Base-by-base conservation (phyloP, 192 early-diverging fungal species). In the Rhizoclosmatium globosum region DNA sequence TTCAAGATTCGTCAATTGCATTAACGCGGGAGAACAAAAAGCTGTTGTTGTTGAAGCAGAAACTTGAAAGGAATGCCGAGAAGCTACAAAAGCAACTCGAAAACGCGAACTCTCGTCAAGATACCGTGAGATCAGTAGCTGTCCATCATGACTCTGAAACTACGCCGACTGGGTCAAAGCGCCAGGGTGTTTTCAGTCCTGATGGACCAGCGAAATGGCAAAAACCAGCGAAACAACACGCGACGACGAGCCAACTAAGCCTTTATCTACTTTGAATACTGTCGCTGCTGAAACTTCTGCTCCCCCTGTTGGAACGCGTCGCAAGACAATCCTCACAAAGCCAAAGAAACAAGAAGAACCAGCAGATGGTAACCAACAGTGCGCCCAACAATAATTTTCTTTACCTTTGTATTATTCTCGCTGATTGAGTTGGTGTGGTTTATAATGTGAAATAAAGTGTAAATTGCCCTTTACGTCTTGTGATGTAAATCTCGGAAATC, bases 11-110 rank as follows among this genome's bases (percentile, higher is more conserved):
- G 0, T 62, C 58, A 6, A 62, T 74, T 2, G 44, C 46, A 31
- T 61, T 74, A 39, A 61, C 72, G 17, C 19, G 59, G 1, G 72
- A 74, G 31, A 74, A 74, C 59, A 74, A 74, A 41, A 74, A 74
- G 72, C 72, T 74, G 7, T 1, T 74, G 3, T 7, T 23, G 4
- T 3, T 72, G 23, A 74, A 74, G 58, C 53, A 74, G 42, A 42
- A 42, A 46, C 59, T 74, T 39, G 72, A 74, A 45, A 41, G 23
- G n/a, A 44, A 21, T 0, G 44, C 43, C 6, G 57, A 61, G 31
- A 74, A 74, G 44, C 41, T 74, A 9, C 23, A 74, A 62, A 62
- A 43, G 19, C 72, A 74, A 43, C 44, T 74, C 39, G 72, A 74
- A 44, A 19, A 17, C 1, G 59, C 56, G 7, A 17, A 4, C 3